Evolutionary conservation across 2,329 filamentous ascomycete species (phyloP), one percentile per base, ranked within the genome.

Genomic region (Colletotrichum sansevieriae): DNA sequence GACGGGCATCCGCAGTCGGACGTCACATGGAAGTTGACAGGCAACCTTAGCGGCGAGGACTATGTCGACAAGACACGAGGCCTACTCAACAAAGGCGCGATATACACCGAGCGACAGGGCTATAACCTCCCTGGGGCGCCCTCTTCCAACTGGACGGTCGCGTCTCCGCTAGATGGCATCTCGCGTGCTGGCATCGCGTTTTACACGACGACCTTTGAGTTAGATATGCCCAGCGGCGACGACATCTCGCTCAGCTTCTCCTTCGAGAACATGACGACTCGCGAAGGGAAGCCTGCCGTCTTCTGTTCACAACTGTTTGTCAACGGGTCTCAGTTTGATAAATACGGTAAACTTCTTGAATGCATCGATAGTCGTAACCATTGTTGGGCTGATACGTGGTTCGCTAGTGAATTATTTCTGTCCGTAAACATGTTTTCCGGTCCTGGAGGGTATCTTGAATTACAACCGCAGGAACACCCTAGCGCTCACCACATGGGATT

Each of bases 381-480:
- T 9, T 25, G 1, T 55, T 13, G 52, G 33, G 5, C 6, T 55
- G 25, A 55, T 11, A 41, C 18, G 11, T 37, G 11, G 15, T 41
- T 25, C 18, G 11, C 18, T 35, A 55, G 78, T 87, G 8, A 88
- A 87, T 73, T 90, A 92, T 72, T 80, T 93, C 25, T 91, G 91
- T 0, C 91, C 91, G 5, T 90, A 93, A 80, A 87, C 84, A 0
- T 81, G 77, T 8, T 93, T 88, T 78, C 90, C 90, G 3, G 88
- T 93, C 9, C 90, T 91, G 0, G 85, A 91, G 78, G 90, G 90
- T 18, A 79, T 93, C 33, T 78, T 92, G 71, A 86, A 93, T 74
- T 90, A 92, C 75, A 82, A 83, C n/a, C 90, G 90, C 1, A 83
- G 79, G 44, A 94, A 94, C 74, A 90, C 86, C 75, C 70, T 93